phyloP scores from a whole-genome alignment of 768 basidiomycete species.

The Suillus subaureus region DNA sequence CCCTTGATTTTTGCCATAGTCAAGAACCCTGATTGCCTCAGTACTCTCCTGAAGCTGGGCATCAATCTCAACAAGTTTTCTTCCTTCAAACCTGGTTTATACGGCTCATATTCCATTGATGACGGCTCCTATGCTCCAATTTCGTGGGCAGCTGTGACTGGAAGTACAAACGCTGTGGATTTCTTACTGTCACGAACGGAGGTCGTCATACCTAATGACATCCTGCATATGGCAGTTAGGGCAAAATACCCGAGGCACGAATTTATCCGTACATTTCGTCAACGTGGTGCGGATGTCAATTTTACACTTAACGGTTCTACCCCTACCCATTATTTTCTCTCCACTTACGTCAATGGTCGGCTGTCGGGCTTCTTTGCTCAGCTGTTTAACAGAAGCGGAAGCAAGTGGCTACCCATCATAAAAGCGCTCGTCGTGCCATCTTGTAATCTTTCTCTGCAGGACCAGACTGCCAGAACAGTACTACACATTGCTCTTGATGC shows the following conservation, averaged over 20 bases:
- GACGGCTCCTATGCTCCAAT: neutral
- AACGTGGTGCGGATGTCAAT: neutral
- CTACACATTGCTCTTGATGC: neutral
- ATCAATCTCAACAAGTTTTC: neutral
- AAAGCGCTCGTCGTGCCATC: neutral
- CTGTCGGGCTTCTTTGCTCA: too few relatives aligned
- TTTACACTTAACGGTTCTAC: neutral
- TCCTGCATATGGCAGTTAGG: neutral
- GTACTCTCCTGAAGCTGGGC: neutral
- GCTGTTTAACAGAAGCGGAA: too few relatives aligned
- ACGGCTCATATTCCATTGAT: accelerated
- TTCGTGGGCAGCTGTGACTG: neutral
- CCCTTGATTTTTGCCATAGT: neutral
- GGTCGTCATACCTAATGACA: neutral
- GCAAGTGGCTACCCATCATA: neutral
- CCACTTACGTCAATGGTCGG: too few relatives aligned
- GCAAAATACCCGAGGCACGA: accelerated
- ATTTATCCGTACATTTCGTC: neutral
- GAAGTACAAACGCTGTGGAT: neutral
- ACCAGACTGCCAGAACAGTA: neutral
- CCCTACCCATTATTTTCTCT: neutral
- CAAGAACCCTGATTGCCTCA: neutral
- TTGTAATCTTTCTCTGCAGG: neutral
- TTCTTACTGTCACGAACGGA: neutral
- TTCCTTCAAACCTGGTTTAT: neutral